phyloP scores from a whole-genome alignment of 495 filamentous ascomycete species.

The Filosporella fistucella region DNA sequence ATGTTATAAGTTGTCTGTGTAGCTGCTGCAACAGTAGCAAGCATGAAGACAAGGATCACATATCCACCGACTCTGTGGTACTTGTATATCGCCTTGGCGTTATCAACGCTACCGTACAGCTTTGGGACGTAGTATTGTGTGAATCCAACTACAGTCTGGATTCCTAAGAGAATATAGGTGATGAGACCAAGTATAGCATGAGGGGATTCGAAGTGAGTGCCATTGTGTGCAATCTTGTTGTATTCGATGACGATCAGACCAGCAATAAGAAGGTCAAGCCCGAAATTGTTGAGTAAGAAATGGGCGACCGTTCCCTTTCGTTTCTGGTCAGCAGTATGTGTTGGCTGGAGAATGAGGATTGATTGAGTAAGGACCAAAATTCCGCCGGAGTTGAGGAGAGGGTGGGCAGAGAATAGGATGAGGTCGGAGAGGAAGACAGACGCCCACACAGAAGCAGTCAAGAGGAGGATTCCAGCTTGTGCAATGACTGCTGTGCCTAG shows the following conservation, averaged over 20 bases:
- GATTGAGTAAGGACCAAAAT: conserved; percentile 71
- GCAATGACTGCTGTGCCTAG: conserved; percentile 66
- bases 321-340: conserved; percentile 71
- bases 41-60: conserved; percentile 58
- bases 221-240: conserved; percentile 64
- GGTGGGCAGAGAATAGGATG: conserved; percentile 80
- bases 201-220: conserved; percentile 65
- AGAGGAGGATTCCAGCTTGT: conserved; percentile 48
- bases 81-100: conserved; percentile 80
- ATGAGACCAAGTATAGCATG: conserved; percentile 77
- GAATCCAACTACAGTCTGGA: conserved; percentile 75
- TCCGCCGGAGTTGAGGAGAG: conserved; percentile 75
- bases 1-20: conserved; percentile 68
- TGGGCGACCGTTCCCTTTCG: conserved; percentile 65
- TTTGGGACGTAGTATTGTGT: conserved; percentile 69
- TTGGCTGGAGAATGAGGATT: conserved; percentile 85
- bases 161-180: conserved; percentile 64
- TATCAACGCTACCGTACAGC: conserved; percentile 72
- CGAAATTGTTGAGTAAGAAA: conserved; percentile 58
- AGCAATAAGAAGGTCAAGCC: conserved; percentile 53
- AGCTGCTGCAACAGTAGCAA: conserved; percentile 71
- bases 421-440: conserved; percentile 61
- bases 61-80: conserved; percentile 85
- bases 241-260: conserved; percentile 76
- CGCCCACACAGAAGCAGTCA: conserved; percentile 69